These are phyloP conservation scores for Gymnopilus dilepis DNA, from an alignment of 768 basidiomycete genomes.

Conservation along the genomic window DNA sequence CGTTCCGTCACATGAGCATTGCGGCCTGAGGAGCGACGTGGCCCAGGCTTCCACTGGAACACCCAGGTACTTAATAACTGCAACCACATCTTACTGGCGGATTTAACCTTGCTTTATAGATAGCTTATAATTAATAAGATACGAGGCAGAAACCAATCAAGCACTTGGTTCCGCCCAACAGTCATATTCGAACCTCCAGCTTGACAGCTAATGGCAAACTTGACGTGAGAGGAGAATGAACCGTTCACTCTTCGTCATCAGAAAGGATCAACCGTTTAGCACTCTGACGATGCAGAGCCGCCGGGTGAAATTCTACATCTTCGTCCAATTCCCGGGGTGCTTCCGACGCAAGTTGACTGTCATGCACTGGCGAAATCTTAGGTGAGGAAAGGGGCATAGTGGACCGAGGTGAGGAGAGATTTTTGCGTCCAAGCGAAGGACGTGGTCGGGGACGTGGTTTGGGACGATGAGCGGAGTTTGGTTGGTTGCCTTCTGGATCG, in stretches of 20 bases:
- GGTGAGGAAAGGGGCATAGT: constrained; percentile 15
- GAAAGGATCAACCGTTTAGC: constrained; percentile 39
- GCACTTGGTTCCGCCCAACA: background rate
- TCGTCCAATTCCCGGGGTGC: constrained; percentile 15
- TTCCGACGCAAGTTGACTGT: constrained; percentile 12
- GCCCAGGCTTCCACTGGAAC: background rate
- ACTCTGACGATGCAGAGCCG: constrained; percentile 20
- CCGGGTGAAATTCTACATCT: constrained; percentile 12
- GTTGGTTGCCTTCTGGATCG: constrained; percentile 1
- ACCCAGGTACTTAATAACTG: background rate
- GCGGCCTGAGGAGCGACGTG: no score
- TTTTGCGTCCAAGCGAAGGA: constrained; percentile 16
- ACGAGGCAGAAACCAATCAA: background rate
- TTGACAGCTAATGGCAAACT: constrained; percentile 6
- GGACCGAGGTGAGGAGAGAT: constrained; percentile 9
- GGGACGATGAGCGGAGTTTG: constrained; percentile 3
- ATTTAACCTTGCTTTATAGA: background rate
- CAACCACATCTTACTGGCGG: background rate
- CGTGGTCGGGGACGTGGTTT: constrained; percentile 30
- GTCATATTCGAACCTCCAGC: background rate
- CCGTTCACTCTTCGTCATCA: constrained; percentile 32
- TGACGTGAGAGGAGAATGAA: constrained; percentile 15
- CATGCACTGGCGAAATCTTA: constrained; percentile 11
- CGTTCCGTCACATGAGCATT: background rate
- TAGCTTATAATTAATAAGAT: background rate